phyloP scores from a whole-genome alignment of 2,329 filamentous ascomycete genomes.

The Curvularia sp. region DNA sequence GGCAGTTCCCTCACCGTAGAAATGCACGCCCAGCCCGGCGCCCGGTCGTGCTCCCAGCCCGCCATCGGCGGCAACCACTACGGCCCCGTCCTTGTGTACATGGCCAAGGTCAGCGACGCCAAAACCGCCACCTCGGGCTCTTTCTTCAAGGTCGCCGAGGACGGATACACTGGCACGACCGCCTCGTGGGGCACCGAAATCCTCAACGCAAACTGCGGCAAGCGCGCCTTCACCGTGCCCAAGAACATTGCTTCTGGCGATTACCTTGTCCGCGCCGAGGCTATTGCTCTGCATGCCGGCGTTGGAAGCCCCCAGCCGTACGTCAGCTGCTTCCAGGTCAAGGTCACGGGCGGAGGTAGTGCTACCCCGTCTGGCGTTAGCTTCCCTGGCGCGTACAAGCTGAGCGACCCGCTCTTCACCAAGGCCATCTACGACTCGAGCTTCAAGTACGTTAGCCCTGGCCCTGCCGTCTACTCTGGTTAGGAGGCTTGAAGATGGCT shows the following conservation, averaged over 20 bases:
- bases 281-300: conserved; percentile 46
- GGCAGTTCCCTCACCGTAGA: conserved; percentile 47
- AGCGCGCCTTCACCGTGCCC: conserved; percentile 47
- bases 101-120: conserved; percentile 50
- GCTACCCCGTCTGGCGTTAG: conserved; percentile 44
- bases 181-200: conserved; percentile 50
- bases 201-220: conserved; percentile 51
- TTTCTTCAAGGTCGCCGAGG: conserved; percentile 51
- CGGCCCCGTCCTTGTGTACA: conserved; percentile 49
- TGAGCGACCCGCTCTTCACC: conserved; percentile 43
- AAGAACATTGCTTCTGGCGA: conserved; percentile 43
- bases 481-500: conserved; percentile 17
- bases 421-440: conserved; percentile 45
- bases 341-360: conserved; percentile 46
- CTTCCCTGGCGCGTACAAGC: conserved; percentile 48
- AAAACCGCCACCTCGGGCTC: conserved; percentile 41
- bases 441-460: conserved; percentile 48
- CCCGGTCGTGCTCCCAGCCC: conserved; percentile 41
- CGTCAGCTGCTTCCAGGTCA: conserved; percentile 50
- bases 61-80: conserved; percentile 51
- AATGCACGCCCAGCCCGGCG: conserved; percentile 48
- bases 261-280: conserved; percentile 48
- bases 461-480: conserved; percentile 45
- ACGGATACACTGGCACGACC: conserved; percentile 47
- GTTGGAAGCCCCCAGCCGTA: conserved; percentile 45